phyloP scores from a whole-genome alignment of 768 basidiomycete species.

The Kwoniella europaea region DNA sequence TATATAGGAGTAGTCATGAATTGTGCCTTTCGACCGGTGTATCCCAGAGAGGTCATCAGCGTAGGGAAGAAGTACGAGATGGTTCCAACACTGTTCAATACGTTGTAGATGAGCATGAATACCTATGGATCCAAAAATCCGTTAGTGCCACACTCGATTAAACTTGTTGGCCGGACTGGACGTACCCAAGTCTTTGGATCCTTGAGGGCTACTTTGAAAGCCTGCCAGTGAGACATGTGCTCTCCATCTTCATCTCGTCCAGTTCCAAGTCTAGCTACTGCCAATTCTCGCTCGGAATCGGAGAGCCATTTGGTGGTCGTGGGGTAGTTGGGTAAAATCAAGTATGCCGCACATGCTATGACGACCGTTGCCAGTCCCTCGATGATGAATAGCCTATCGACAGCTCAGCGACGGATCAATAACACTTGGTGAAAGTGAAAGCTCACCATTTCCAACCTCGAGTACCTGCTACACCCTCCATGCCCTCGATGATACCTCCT shows the following conservation, averaged over 20 bases:
- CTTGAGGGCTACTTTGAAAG: slow-evolving; percentile 47
- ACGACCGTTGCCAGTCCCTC: slow-evolving; percentile 51
- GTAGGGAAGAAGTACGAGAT: slow-evolving; percentile 59
- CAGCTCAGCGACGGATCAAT: not conserved
- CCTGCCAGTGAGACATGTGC: slow-evolving; percentile 45
- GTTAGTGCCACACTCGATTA: not conserved
- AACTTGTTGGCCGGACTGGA: not conserved
- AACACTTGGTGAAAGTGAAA: no score
- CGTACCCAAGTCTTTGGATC: slow-evolving; percentile 54
- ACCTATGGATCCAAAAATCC: slow-evolving; percentile 11
- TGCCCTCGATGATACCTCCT: slow-evolving; percentile 52
- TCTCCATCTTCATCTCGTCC: slow-evolving; percentile 27
- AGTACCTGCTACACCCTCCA: slow-evolving; percentile 46
- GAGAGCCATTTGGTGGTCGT: slow-evolving; percentile 51
- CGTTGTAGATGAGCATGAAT: slow-evolving; percentile 49
- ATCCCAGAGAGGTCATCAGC: slow-evolving; percentile 48
- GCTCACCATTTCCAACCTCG: slow-evolving; percentile 56
- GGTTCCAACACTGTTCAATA: slow-evolving; percentile 47
- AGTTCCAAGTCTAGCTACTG: slow-evolving; percentile 34
- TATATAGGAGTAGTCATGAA: slow-evolving; percentile 58
- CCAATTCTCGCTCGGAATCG: slow-evolving; percentile 43
- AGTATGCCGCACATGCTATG: slow-evolving; percentile 43
- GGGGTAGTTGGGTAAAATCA: slow-evolving; percentile 55
- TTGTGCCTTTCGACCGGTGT: slow-evolving; percentile 49
- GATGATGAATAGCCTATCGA: slow-evolving; percentile 53